A percentile compares a stretch with the other conserved stretches of the same genome.
These are phyloP conservation scores for Hortaea sp. DNA, from an alignment of 2,329 filamentous ascomycete species.

Conservation along the genomic window DNA sequence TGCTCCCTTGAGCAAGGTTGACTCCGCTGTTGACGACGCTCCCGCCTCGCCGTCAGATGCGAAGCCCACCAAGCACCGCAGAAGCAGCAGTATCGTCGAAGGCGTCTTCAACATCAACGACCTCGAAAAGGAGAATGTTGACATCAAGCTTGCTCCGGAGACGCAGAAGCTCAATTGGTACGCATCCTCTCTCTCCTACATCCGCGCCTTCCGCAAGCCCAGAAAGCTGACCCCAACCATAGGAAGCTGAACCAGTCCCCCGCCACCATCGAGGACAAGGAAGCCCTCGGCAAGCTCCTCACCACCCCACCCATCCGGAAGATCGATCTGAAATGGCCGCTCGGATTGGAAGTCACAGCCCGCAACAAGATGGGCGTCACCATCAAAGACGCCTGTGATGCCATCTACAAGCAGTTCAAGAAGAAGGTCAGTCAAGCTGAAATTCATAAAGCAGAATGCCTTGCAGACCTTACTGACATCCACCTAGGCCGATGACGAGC, in stretches of 20 bases:
- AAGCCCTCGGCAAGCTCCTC: constrained; percentile 71
- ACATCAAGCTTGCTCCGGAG: constrained; percentile 65
- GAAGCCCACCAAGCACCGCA: constrained; percentile 52
- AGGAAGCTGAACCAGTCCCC: constrained; percentile 95
- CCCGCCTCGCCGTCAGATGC: constrained; percentile 59
- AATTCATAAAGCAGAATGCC: too few species aligned
- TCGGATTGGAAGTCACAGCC: constrained; percentile 78
- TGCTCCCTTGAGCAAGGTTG: constrained; percentile 63
- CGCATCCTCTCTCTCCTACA: constrained; percentile 25
- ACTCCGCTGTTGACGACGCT: constrained; percentile 73
- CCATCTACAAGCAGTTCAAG: constrained; percentile 93
- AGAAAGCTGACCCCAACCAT: neutral
- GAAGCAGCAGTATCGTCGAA: constrained; percentile 56
- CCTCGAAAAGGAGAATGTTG: constrained; percentile 63
- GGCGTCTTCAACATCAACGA: constrained; percentile 78
- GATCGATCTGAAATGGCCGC: constrained; percentile 84
- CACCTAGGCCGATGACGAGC: constrained; percentile 73
- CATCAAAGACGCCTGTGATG: constrained; percentile 92
- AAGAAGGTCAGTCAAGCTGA: constrained; percentile 60
- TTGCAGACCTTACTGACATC: too few species aligned
- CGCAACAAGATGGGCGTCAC: constrained; percentile 91
- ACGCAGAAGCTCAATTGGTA: constrained; percentile 86
- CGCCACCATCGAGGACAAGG: constrained; percentile 66
- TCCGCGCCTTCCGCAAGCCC: neutral
- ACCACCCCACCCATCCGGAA: constrained; percentile 79